These are phyloP conservation scores for Xylariaceae sp. DNA, from an alignment of 2,329 filamentous ascomycete species.

Conservation along the genomic window DNA sequence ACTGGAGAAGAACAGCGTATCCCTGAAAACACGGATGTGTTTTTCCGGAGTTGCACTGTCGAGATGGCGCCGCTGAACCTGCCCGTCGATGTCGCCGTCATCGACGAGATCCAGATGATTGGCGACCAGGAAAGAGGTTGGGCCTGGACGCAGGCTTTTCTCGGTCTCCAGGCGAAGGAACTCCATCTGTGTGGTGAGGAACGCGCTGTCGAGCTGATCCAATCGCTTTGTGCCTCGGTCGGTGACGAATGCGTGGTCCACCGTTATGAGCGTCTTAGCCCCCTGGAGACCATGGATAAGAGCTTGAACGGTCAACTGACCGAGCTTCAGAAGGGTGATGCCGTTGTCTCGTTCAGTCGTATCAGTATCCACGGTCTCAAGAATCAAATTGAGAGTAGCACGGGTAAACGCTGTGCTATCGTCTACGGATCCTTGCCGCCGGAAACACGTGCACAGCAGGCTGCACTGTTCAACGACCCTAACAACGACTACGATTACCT, in stretches of 20 bases:
- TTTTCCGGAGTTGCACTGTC: conserved; percentile 82
- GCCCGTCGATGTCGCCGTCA: conserved; percentile 79
- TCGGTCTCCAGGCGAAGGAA: conserved; percentile 82
- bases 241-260: conserved; percentile 82
- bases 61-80: conserved; percentile 67
- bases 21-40: conserved; percentile 51
- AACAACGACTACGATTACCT: conserved; percentile 93
- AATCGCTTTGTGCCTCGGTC: conserved; percentile 67
- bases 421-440: conserved; percentile 90
- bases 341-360: conserved; percentile 80
- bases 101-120: conserved; percentile 99
- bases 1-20: conserved; percentile 86
- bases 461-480: conserved; percentile 88
- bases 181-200: conserved; percentile 91
- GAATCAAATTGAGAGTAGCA: conserved; percentile 66
- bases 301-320: conserved; percentile 60
- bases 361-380: conserved; percentile 77
- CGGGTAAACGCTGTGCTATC: conserved; percentile 77
- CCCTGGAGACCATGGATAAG: conserved; percentile 58
- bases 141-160: conserved; percentile 88
- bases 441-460: conserved; percentile 88
- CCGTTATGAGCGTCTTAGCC: conserved; percentile 76
- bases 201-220: conserved; percentile 71
- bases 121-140: conserved; percentile 72
- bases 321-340: conserved; percentile 80